These are phyloP conservation scores for Emmonsiellopsis sp. DNA, from an alignment of 2,329 filamentous ascomycete species.

Conservation along the genomic window DNA sequence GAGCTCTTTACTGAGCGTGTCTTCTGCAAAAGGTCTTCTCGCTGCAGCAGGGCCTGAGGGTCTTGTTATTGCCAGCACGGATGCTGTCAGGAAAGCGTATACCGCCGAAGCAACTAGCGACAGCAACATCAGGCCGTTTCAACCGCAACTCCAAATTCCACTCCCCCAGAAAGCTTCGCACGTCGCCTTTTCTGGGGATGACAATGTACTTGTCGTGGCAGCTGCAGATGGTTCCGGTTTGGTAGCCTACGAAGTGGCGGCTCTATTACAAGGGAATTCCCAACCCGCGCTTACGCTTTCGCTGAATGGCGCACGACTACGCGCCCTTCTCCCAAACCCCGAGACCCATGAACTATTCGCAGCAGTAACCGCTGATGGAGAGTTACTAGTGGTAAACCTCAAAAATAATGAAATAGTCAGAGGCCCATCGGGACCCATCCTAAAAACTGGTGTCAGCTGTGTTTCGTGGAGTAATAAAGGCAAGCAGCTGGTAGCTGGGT, in stretches of 20 bases:
- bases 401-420: slow-evolving; percentile 52
- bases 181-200: slow-evolving; percentile 82
- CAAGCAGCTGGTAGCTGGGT: slow-evolving; percentile 82
- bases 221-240: slow-evolving; percentile 73
- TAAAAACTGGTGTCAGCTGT: slow-evolving; percentile 70
- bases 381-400: slow-evolving; percentile 75
- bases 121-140: slow-evolving; percentile 58
- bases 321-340: slow-evolving; percentile 72
- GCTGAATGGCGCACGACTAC: slow-evolving; percentile 65
- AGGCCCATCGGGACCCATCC: slow-evolving; percentile 51
- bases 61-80: slow-evolving; percentile 66
- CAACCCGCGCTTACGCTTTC: slow-evolving; percentile 64
- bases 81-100: slow-evolving; percentile 68
- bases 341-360: slow-evolving; percentile 57
- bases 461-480: slow-evolving; percentile 87
- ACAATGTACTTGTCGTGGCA: slow-evolving; percentile 71
- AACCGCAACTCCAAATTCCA: slow-evolving; percentile 62
- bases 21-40: slow-evolving; percentile 67
- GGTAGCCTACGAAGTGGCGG: slow-evolving; percentile 68
- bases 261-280: slow-evolving; percentile 55
- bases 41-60: slow-evolving; percentile 79
- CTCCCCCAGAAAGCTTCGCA: slow-evolving; percentile 74
- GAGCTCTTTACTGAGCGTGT: slow-evolving; percentile 74
- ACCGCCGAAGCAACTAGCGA: slow-evolving; percentile 47
- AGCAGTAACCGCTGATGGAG: slow-evolving; percentile 68